These are phyloP conservation scores for Aphanomyces euteiches DNA, from an alignment of 352 stramenopile genomes.

Conservation along the genomic window DNA sequence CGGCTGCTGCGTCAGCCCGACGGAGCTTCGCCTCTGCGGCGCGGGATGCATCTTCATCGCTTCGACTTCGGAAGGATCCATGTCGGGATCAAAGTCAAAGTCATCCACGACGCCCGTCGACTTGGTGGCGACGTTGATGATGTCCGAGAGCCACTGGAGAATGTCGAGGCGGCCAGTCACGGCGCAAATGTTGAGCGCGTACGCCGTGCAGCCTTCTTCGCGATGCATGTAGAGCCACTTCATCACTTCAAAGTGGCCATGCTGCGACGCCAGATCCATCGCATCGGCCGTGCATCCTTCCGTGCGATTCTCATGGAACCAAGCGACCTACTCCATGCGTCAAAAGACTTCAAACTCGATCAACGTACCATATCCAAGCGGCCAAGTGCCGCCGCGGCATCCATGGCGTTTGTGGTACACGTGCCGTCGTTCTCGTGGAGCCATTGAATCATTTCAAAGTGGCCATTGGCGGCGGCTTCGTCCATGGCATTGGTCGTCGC, in stretches of 20 bases:
- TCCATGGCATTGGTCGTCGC: conserved; percentile 18
- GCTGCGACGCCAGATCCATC: conserved; percentile 35
- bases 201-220: conserved; percentile 20
- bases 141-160: conserved; percentile 31
- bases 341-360: background rate
- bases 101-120: background rate
- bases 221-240: conserved; percentile 37
- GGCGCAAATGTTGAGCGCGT: conserved; percentile 20
- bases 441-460: conserved; percentile 23
- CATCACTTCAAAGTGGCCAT: conserved; percentile 36
- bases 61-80: conserved; percentile 6
- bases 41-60: background rate
- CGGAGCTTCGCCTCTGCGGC: background rate
- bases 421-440: conserved; percentile 13
- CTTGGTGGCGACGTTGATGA: conserved; percentile 17
- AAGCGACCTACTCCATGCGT: conserved; percentile 25
- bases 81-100: conserved; percentile 7
- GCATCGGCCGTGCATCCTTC: conserved; percentile 34
- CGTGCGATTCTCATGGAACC: conserved; percentile 23
- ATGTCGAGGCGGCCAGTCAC: conserved; percentile 31
- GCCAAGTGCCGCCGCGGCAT: conserved; percentile 22
- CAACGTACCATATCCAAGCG: conserved; percentile 27
- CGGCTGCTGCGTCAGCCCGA: background rate
- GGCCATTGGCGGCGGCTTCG: conserved; percentile 23
- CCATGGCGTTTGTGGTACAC: conserved; percentile 31